Conservation (phyloP, 805 yeast species). For the Ogataea nonfermentans region DNA sequence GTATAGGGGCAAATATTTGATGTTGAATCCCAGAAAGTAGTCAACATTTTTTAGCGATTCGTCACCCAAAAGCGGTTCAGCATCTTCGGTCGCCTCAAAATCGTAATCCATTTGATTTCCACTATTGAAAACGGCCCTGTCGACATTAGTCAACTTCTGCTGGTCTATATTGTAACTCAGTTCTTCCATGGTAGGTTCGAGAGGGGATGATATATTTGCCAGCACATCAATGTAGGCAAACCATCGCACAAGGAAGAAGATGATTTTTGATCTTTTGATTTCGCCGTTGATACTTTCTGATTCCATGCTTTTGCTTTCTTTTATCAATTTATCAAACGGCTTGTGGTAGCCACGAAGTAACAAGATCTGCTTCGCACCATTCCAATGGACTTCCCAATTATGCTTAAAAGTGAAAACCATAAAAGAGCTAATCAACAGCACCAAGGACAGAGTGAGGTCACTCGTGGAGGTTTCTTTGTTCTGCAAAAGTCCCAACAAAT, state of each 20-base stretch:
- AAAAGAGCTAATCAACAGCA: slow-evolving; percentile 56
- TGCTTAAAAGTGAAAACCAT: slow-evolving; percentile 47
- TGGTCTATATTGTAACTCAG: slow-evolving; percentile 16
- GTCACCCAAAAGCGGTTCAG: slow-evolving; percentile 15
- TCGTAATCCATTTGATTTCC: slow-evolving; percentile 30
- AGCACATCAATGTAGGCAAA: slow-evolving; percentile 65
- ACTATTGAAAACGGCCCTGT: slow-evolving; percentile 2
- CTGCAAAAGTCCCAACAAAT: slow-evolving; percentile 48
- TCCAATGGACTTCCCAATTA: slow-evolving; percentile 62
- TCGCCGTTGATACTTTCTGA: slow-evolving; percentile 23
- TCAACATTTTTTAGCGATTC: slow-evolving; percentile 49
- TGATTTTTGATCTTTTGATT: slow-evolving; percentile 37
- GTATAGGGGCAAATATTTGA: slow-evolving; percentile 55
- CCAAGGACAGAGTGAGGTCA: slow-evolving; percentile 65
- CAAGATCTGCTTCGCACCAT: slow-evolving; percentile 67
- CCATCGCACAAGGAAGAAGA: slow-evolving; percentile 64
- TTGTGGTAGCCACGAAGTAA: slow-evolving; percentile 46
- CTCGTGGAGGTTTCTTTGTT: slow-evolving; percentile 54
- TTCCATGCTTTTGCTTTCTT: slow-evolving; percentile 19
- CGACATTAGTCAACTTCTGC: not conserved
- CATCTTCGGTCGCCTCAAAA: slow-evolving; percentile 17
- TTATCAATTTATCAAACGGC: slow-evolving; percentile 29
- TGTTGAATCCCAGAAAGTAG: slow-evolving; percentile 64
- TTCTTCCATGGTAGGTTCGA: slow-evolving; percentile 30
- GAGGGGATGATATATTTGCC: slow-evolving; percentile 58